These are phyloP conservation scores for Periconia sp. DNA, from an alignment of 2,329 filamentous ascomycete species.

Conservation along the genomic window DNA sequence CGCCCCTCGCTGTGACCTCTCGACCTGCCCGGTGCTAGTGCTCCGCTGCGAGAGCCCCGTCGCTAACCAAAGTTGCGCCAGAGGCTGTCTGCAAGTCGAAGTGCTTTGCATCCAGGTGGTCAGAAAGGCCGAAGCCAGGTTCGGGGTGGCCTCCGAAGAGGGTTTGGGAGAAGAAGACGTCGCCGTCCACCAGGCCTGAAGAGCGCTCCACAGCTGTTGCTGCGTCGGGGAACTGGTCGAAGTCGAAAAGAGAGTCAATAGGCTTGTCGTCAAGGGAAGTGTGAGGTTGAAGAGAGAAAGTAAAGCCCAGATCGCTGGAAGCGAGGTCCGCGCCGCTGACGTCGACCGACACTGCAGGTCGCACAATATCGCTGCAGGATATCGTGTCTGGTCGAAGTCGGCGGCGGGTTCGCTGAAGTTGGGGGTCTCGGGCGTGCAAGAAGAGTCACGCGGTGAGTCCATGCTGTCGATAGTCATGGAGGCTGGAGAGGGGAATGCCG, in stretches of 20 bases:
- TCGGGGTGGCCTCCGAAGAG: slow-evolving; percentile 34
- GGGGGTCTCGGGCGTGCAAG: slow-evolving; percentile 47
- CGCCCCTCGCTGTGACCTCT: slow-evolving; percentile 28
- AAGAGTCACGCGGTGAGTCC: slow-evolving; percentile 47
- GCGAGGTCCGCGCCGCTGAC: slow-evolving; percentile 31
- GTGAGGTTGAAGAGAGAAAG: slow-evolving; percentile 44
- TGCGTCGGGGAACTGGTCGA: slow-evolving; percentile 47
- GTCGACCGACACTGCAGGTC: slow-evolving; percentile 99
- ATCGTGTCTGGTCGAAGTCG: slow-evolving; percentile 96
- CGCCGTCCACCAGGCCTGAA: slow-evolving; percentile 39
- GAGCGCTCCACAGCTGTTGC: slow-evolving; percentile 26
- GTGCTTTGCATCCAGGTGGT: slow-evolving; percentile 48
- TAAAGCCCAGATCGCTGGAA: slow-evolving; percentile 41
- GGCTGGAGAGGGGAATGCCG: slow-evolving; percentile 42
- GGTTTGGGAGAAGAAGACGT: slow-evolving; percentile 43
- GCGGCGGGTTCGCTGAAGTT: slow-evolving; percentile 50
- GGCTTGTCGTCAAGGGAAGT: slow-evolving; percentile 47
- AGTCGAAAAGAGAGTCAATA: slow-evolving; percentile 46
- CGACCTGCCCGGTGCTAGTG: slow-evolving; percentile 36
- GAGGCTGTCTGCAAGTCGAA: slow-evolving; percentile 53
- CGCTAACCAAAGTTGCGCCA: slow-evolving; percentile 56
- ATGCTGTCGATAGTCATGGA: slow-evolving; percentile 47
- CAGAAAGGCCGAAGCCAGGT: slow-evolving; percentile 35
- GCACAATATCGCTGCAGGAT: slow-evolving; percentile 99
- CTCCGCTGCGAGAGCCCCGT: slow-evolving; percentile 55